Base-by-base conservation (phyloP, 2,329 filamentous ascomycete species). In the Cryphonectria japonica region DNA sequence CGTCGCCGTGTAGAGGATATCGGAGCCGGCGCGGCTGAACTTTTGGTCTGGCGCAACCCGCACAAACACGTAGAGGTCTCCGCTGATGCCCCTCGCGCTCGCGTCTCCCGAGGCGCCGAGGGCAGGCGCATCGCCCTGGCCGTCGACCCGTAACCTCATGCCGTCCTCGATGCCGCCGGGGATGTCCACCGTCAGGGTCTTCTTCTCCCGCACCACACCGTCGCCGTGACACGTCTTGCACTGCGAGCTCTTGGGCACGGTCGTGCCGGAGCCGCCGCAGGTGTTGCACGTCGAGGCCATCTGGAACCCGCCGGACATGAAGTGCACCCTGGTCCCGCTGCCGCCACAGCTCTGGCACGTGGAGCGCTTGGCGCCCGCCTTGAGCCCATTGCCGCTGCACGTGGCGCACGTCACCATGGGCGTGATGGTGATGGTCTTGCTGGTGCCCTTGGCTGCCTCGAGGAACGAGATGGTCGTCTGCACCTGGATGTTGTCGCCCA, bases 401-500 rank as follows among this genome's bases (percentile, higher is more conserved):
- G 93, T 94, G 75, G 89, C 89, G 78, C 96, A 99, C 72, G 92
- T 85, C 29, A 92, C 89, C 76, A 97, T 83, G 0, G 96, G 95
- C 11, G 92, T 93, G 75, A 98, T 93, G 75, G 87, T 89, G 71
- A 99, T 93, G n/a, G 94, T 92, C 82, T 97, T 97, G 78, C 86
- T 91, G 9, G 92, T 91, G 50, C 96, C 96, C 82, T 97, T 97
- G 13, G 96, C 96, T 8, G 96, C 94, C 79, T 99, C 96, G 90
- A 96, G 93, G 81, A 99, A 99, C 0, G 92, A 94, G 76, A 99
- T 95, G 79, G 89, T 96, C 66, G 93, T 91, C 81, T 97, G 94
- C 34, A 98, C 92, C 80, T 98, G 95, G 77, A 99, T 97, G 79
- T 97, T 94, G 74, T 98, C 94, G 72, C 96, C 96, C n/a, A 97